Percentiles rank a stretch among this genome's conserved stretches.
Conservation (phyloP, 192 early-diverging fungal species). For the Phycomyces blakesleeanus region DNA sequence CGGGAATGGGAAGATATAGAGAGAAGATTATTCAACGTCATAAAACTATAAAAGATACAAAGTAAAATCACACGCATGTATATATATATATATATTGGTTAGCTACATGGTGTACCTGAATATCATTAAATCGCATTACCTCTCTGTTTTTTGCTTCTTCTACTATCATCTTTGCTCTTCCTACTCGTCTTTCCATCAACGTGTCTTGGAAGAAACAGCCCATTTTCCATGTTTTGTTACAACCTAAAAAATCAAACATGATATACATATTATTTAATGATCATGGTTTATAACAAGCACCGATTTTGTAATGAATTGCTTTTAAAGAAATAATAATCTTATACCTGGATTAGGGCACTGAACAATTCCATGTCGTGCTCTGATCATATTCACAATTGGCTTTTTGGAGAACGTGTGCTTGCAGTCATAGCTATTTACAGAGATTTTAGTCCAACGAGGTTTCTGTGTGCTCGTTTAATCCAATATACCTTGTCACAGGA, state of each 20-base stretch:
- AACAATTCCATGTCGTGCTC: not conserved
- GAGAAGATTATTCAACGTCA: conserved; percentile 17
- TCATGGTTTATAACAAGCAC: conserved; percentile 3
- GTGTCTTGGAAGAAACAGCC: not conserved
- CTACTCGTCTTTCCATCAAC: conserved; percentile 7
- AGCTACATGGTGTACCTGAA: too few species aligned
- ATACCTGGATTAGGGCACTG: conserved; percentile 28
- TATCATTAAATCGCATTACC: too few species aligned
- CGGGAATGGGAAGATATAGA: too few species aligned
- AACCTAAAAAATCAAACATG: not conserved
- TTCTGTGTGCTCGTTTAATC: not conserved
- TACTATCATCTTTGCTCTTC: conserved; percentile 5
- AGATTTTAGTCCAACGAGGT: not conserved
- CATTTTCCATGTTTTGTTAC: not conserved
- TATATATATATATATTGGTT: too few species aligned
- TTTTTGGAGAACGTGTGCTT: conserved; percentile 29
- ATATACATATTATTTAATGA: conserved; percentile 11
- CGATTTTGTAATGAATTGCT: too few species aligned
- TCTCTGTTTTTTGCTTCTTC: not conserved
- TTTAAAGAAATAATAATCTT: too few species aligned
- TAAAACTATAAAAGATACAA: conserved; percentile 1
- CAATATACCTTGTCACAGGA: conserved; percentile 29
- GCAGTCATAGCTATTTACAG: conserved; percentile 15
- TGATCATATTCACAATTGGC: conserved; percentile 15
- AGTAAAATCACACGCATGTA: too few species aligned